Percentiles rank a stretch among this genome's conserved stretches.
phyloP scores from a whole-genome alignment of 2,329 filamentous ascomycete species.

The Epichloe uncinata region DNA sequence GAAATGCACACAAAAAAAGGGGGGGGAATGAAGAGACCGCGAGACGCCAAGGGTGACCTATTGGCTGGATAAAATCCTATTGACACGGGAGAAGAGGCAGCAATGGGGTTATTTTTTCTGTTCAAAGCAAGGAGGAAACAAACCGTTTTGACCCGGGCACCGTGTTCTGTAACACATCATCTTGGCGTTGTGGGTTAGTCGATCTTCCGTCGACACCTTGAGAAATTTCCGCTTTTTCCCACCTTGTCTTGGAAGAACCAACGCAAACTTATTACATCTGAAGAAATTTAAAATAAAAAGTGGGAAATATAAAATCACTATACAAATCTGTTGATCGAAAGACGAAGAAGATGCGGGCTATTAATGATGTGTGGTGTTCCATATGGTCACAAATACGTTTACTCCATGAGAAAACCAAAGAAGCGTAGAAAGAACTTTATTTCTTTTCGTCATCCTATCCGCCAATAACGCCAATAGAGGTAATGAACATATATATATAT shows the following conservation, averaged over 20 bases:
- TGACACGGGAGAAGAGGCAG: neutral
- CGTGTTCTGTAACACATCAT: slow-evolving; percentile 20
- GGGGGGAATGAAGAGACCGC: neutral
- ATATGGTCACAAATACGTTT: slow-evolving; percentile 2
- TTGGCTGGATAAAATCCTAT: too few relatives aligned
- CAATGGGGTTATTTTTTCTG: neutral
- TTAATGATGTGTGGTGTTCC: slow-evolving; percentile 5
- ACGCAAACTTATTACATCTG: slow-evolving; percentile 11
- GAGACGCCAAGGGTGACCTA: too few relatives aligned
- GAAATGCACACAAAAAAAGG: neutral
- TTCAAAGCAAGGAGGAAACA: neutral
- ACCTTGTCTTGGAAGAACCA: slow-evolving; percentile 17
- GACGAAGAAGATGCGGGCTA: slow-evolving; percentile 11
- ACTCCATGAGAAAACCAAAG: neutral
- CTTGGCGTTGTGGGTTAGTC: slow-evolving; percentile 25
- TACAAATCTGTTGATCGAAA: slow-evolving; percentile 13
- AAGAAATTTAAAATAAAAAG: neutral
- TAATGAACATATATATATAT: neutral
- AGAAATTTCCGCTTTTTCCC: slow-evolving; percentile 4
- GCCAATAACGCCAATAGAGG: slow-evolving; percentile 24
- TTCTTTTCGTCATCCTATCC: slow-evolving; percentile 17
- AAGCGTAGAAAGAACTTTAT: neutral
- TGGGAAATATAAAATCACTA: neutral
- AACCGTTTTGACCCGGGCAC: slow-evolving; percentile 16
- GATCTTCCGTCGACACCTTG: slow-evolving; percentile 15